Evolutionary conservation across 2,329 filamentous ascomycete genomes (phyloP), one percentile per base, ranked within the genome.

Genomic region (Hypocreales sp.): DNA sequence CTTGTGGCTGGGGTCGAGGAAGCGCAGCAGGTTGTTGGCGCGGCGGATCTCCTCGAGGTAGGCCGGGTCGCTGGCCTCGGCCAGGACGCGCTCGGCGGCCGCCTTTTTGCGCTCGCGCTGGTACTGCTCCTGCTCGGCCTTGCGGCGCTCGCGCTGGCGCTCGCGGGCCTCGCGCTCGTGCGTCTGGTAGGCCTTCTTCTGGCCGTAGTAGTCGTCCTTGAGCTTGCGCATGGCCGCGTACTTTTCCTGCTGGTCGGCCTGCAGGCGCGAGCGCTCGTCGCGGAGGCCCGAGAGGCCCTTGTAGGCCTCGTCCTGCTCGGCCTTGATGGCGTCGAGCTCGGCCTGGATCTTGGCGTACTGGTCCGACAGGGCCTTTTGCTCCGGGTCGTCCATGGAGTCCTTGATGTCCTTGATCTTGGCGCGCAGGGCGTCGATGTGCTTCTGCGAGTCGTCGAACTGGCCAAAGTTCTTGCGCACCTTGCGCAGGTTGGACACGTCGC

Each of bases 381-480:
- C 87, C 13, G 90, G 84, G 55, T 93, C 84, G 45, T 94, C 86
- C 48, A 94, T 68, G 38, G 67, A 68, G 57, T 93, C 90, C 60
- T 81, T 82, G 50, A 93, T 75, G 44, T 83, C 76, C 48, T 86
- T 77, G 46, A 94, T 84, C 59, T 92, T 80, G 37, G 74, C 67
- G 61, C 83, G 87, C 41, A 92, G 61, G 29, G 86, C 76, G 45
- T 90, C 80, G 41, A 98, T 95, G 39, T 69, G 69, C 67, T 92
- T 92, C 58, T 95, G 81, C 19, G 74, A 65, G 33, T 79, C 74
- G 33, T 92, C 83, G 45, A 95, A 79, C 35, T 74, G 71, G 32
- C 75, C 72, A 51, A 98, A 94, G 56, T 73, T 79, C 72, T 94
- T 95, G 60, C 81, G 81, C 46, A 79, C 70, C 64, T 92, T 92